Evolutionary conservation across 495 filamentous ascomycete species (phyloP).

Genomic region (Neurospora terricola): DNA sequence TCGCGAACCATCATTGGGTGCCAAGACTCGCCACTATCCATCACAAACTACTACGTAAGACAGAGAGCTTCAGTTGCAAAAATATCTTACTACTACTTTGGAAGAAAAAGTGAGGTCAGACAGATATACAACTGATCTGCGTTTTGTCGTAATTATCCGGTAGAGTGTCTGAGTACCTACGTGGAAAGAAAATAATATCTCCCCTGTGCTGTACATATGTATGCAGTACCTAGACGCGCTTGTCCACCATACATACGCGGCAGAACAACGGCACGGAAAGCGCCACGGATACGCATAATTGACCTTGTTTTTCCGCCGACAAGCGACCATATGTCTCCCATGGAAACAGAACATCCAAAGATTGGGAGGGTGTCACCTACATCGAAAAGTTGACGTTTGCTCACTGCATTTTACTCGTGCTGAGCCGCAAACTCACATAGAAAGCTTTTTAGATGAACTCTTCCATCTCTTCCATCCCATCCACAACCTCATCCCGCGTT

Average conservation of each 20-base stretch:
- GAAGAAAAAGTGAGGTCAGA: not conserved
- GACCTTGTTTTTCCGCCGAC: not conserved
- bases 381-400: not conserved
- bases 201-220: too few species aligned
- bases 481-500: not conserved
- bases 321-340: not conserved
- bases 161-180: not conserved
- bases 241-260: not conserved
- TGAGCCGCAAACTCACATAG: not conserved
- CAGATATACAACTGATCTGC: not conserved
- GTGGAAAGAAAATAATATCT: not conserved
- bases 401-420: not conserved
- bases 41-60: not conserved
- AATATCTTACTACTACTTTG: not conserved
- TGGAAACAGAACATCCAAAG: not conserved
- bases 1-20: not conserved
- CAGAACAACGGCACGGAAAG: not conserved
- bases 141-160: not conserved
- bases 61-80: not conserved
- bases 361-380: not conserved
- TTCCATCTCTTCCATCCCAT: not conserved
- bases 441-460: not conserved
- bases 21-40: not conserved
- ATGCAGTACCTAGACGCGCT: not conserved
- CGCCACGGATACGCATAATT: not conserved